Evolutionary conservation across 139 green algal species (phyloP), one percentile per base, ranked within the genome.

Genomic region (Volvox africanus): DNA sequence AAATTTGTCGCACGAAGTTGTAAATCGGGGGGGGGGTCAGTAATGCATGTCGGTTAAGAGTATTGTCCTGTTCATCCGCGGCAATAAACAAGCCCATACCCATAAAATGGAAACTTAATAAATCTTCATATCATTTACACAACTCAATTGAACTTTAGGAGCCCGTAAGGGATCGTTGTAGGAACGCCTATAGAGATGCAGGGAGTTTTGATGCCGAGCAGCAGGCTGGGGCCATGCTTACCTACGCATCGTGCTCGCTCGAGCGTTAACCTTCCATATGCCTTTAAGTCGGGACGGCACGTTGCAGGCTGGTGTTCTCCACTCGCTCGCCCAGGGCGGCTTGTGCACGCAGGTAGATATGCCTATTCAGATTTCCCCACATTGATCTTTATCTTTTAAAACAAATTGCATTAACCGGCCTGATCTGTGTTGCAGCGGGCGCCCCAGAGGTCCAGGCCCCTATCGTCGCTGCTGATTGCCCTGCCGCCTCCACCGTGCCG

Each of bases 171-270:
- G 44, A 32, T 50, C 37, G 20, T 76, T 55, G 82, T 87, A 87
- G 82, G 82, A 77, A 61, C 13, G 2, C n/a, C 20, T 5, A 87
- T 30, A 73, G 65, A 73, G 36, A 88, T 88, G 82, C 82, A 88
- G 24, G 65, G 9, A 37, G 35, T 33, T 24, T 36, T 88, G 24
- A 20, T 62, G 33, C 65, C 36, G 12, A 67, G 13, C 82, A 61
- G 30, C 22, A 26, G 82, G 65, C 65, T 79, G 26, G 24, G 80
- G 33, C 20, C 33, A 2, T 80, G 61, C 65, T 2, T 77, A 32
- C 82, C 83, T 9, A 37, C 19, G 32, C 67, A 44, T 14, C 67
- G 83, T 30, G 14, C 68, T 71, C 85, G 30, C 0, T 20, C n/a
- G 1, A 20, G 9, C 17, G 13, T 22, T 20, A 6, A 28, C 13